Base-by-base conservation (phyloP, 1,284 basidiomycete genomes). In the Marasmius oreades region DNA sequence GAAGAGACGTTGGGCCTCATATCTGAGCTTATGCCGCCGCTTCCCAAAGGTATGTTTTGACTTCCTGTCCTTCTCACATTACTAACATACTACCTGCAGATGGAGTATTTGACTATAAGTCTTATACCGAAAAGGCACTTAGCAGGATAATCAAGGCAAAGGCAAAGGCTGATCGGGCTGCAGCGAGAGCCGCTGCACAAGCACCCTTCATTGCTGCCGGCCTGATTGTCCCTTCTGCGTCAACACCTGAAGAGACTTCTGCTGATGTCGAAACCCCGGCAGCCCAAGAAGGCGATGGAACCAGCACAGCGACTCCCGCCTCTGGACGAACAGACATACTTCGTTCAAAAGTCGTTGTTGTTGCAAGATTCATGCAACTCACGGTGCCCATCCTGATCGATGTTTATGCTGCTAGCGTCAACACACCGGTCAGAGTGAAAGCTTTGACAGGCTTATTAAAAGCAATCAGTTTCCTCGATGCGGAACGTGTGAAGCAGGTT, bases 341-440 rank as follows among this genome's bases (percentile, higher is more conserved):
- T 48, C 85, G 87, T 51, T 85, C 84, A 1, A 88, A 91, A 58
- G 79, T 88, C 10, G 79, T 77, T 5, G 82, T 93, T n/a, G 85
- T 95, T 53, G 84, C 82, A 26, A 82, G 86, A 26, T 97, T 94
- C 70, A 90, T 93, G 83, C 84, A 84, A 42, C 77, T 95, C 18
- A 85, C 94, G 64, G 85, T 96, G 1, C 95, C 95, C 0, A 93
- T 95, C 48, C 79, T 98, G 52, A 88, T 97, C 56, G 95, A 98
- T 65, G 95, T 98, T 7, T 98, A 96, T 71, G 90, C 93, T 20
- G 95, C 95, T 10, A 96, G 93, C 65, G 93, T 98, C 33, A 86
- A 88, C 54, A 84, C 87, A 0, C 85, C 91, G 5, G 86, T 97
- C 2, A 80, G 95, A 58, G 84, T 90, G 51, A 95, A 95, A 75